A percentile compares a stretch with the other conserved stretches of the same genome.
Evolutionary conservation across 139 green algal species (phyloP).

Genomic region (Edaphochlamys debaryana): DNA sequence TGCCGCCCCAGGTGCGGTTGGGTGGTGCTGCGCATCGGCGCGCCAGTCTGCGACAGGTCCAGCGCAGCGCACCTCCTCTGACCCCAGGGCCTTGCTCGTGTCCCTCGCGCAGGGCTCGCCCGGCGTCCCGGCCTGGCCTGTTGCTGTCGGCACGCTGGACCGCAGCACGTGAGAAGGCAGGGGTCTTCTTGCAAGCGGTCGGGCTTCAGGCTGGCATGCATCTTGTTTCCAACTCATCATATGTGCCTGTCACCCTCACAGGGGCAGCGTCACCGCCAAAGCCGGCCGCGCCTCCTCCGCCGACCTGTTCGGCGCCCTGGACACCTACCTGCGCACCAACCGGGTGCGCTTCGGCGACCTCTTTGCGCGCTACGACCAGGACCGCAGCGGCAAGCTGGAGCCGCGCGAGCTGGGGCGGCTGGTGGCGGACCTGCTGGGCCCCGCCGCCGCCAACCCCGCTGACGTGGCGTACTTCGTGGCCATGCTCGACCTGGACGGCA

Average conservation of each 20-base stretch:
- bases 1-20: background rate
- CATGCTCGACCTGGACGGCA: constrained; percentile 52
- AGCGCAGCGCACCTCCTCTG: no score
- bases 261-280: background rate
- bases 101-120: no score
- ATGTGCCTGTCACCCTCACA: background rate
- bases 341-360: constrained; percentile 14
- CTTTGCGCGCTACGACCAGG: constrained; percentile 54
- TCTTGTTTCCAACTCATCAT: no score
- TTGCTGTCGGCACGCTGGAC: constrained; percentile 12
- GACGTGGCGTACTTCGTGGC: constrained; percentile 46
- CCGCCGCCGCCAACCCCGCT: background rate
- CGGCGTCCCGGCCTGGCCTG: no score
- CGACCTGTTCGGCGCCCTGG: constrained; percentile 57
- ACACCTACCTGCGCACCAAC: constrained; percentile 42
- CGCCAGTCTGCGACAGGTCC: no score
- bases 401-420: constrained; percentile 48
- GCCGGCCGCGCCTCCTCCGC: background rate
- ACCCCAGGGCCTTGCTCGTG: no score
- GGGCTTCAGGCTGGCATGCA: background rate
- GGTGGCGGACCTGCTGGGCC: constrained; percentile 43
- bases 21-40: background rate
- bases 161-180: background rate
- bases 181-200: no score
- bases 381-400: constrained; percentile 53